Evolutionary conservation across 169 alveolate species (phyloP).

Genomic region (Cyclospora cayetanensis): DNA sequence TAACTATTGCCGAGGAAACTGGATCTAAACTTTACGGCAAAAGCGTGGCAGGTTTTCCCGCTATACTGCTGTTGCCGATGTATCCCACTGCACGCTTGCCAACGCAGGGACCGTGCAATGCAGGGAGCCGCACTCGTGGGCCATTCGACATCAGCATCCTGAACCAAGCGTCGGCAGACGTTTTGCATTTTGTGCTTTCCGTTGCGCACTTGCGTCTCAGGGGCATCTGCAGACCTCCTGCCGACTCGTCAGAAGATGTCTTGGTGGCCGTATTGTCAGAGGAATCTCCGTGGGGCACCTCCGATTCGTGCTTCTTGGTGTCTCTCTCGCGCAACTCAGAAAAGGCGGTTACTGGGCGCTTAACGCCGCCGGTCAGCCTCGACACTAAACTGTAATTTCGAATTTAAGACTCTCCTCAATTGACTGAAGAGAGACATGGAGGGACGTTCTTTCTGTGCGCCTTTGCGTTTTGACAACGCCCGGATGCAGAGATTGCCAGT

Average conservation of each 20-base stretch:
- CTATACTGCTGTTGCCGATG: not conserved
- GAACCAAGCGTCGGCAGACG: not conserved
- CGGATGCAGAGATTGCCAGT: not conserved
- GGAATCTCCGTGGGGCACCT: not conserved
- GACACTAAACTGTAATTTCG: not conserved
- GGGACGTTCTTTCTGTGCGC: not conserved
- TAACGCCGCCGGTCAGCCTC: not conserved
- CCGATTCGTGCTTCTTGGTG: not conserved
- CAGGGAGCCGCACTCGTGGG: not conserved
- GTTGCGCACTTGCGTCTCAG: not conserved
- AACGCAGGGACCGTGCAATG: not conserved
- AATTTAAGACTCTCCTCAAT: not conserved
- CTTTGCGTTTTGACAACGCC: not conserved
- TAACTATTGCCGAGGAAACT: not conserved
- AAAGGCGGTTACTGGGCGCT: conserved; percentile 24
- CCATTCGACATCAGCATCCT: not conserved
- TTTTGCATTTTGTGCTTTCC: not conserved
- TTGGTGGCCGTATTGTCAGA: not conserved
- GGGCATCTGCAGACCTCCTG: not conserved
- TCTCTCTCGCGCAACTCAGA: not conserved
- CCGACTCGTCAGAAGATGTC: not conserved
- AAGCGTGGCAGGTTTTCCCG: not conserved
- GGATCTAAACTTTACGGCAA: not conserved
- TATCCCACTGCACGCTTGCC: not conserved
- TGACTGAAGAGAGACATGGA: not conserved